Percentiles rank a stretch among this genome's conserved stretches.
These are phyloP conservation scores for Nicotiana tomentosiformis DNA, from an alignment of 257 asterid species.

Conservation along the genomic window DNA sequence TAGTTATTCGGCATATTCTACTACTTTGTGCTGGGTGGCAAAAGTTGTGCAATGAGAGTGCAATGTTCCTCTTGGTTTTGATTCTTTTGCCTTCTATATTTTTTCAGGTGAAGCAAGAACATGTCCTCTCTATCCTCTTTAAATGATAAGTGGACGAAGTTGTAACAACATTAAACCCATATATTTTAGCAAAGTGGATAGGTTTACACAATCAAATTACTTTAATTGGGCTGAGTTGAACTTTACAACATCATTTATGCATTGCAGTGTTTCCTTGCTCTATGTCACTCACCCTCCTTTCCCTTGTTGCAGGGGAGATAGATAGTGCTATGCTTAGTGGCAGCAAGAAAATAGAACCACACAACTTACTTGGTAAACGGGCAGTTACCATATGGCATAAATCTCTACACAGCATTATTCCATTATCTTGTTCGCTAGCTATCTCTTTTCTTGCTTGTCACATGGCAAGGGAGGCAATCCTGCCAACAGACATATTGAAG, in stretches of 20 bases:
- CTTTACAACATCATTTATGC: neutral
- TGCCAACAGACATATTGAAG: slow-evolving; percentile 58
- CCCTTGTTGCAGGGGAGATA: slow-evolving; percentile 35
- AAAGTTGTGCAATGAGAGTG: neutral
- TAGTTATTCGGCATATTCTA: neutral
- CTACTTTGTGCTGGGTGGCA: neutral
- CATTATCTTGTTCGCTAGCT: slow-evolving; percentile 50
- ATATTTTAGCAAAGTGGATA: neutral
- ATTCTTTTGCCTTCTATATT: neutral
- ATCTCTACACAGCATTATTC: slow-evolving; percentile 41
- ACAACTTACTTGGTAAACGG: slow-evolving; percentile 51
- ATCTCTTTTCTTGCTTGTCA: slow-evolving; percentile 68
- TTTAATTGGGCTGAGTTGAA: neutral
- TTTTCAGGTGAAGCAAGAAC: neutral
- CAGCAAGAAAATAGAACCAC: slow-evolving; percentile 38
- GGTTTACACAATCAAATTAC: neutral
- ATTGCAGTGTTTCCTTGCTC: neutral
- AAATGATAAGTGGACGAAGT: neutral
- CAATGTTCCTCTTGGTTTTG: neutral
- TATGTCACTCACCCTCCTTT: neutral
- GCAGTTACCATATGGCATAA: slow-evolving; percentile 51
- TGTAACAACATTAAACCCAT: too few species aligned
- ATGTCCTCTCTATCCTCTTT: neutral
- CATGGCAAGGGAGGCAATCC: slow-evolving; percentile 61
- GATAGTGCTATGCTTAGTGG: slow-evolving; percentile 24